Percentiles rank a stretch among this genome's conserved stretches.
These are phyloP conservation scores for Immersiella caudata DNA, from an alignment of 495 filamentous ascomycete genomes.

Conservation along the genomic window DNA sequence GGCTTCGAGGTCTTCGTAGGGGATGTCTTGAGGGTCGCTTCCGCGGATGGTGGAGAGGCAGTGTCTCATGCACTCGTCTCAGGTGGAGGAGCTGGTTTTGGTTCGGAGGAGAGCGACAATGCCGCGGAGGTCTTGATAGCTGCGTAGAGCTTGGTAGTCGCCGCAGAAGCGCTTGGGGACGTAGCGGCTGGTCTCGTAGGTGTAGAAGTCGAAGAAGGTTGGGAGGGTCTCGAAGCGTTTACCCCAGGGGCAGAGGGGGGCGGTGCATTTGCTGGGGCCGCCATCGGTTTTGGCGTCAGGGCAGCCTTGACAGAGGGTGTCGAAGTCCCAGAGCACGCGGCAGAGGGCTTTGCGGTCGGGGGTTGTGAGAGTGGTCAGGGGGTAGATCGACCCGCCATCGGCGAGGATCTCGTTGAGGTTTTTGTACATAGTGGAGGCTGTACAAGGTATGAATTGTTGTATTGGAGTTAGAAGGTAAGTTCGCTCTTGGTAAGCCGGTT, in stretches of 20 bases:
- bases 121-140: neutral
- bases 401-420: neutral
- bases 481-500: too few relatives aligned
- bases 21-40: neutral
- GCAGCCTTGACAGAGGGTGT: neutral
- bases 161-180: neutral
- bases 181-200: neutral
- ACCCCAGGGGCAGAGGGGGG: neutral
- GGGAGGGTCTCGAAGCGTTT: neutral
- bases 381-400: neutral
- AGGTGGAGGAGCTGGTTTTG: neutral
- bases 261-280: neutral
- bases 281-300: neutral
- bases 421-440: neutral
- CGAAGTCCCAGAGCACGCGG: neutral
- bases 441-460: neutral
- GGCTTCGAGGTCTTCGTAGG: neutral
- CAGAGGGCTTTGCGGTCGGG: neutral
- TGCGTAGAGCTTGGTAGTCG: neutral
- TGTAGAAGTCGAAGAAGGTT: neutral
- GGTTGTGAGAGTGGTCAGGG: neutral
- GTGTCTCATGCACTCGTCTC: neutral
- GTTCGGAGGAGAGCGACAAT: neutral
- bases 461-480: neutral
- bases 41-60: neutral